Evolutionary conservation across 345 rosid genomes (phyloP), one percentile per base, ranked within the genome.

Genomic region (Citrus glauca): DNA sequence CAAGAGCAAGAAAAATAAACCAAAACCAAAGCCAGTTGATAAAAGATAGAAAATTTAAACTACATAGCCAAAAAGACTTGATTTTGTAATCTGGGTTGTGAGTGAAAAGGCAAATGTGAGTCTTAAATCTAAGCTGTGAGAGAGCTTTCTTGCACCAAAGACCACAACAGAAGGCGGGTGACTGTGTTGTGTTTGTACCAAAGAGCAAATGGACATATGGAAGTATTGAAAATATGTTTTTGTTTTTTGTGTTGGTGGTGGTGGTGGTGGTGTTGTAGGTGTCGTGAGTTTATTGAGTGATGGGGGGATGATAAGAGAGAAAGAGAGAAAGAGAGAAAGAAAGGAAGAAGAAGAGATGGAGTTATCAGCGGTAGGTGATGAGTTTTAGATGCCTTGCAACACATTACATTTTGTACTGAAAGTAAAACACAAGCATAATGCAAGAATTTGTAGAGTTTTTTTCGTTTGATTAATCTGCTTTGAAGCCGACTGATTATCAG

Each of bases 331-430:
- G 50, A 30, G 37, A 75, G 75, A 56, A 67, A 37, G 60, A 2
- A 66, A 55, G n/a, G 37, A 50, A 56, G 84, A 78, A 91, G 92
- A 86, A 84, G 90, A 77, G 75, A 82, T 82, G 94, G 93, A 88
- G 92, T 89, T 89, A 82, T 93, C 98, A 89, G 91, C 56, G 90
- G 87, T 91, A 80, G 98, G 95, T 94, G 89, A 82, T 81, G 84
- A 86, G 86, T 85, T 79, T 45, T 88, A 86, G 84, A 82, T 64
- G 74, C 28, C 78, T 71, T 65, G 3, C 73, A 77, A 69, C 62
- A 64, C 73, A 77, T 66, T 56, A 72, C 74, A 63, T 74, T 20
- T 6, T 7, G 3, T 6, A 60, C 6, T 28, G 73, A 66, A 81
- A 69, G 88, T 83, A 79, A 79, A 83, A 81, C 75, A 66, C 27